Evolutionary conservation across 1,139 yeast species (phyloP).

Genomic region (Yamadazyma dushanensis): DNA sequence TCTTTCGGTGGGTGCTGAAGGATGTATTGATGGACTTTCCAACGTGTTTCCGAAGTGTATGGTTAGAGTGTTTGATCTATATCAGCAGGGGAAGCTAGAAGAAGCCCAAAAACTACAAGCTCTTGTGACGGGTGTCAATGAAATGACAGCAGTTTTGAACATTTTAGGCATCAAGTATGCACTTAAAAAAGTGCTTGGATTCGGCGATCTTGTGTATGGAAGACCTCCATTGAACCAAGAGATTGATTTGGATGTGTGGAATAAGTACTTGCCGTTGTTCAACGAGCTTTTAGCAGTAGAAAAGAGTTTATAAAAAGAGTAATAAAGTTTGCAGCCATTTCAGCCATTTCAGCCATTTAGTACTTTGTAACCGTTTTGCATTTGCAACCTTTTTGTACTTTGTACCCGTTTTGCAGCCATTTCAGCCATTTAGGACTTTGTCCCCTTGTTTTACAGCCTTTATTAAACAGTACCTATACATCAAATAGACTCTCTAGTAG

Average conservation of each 20-base stretch:
- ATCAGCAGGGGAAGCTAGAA: conserved; percentile 27
- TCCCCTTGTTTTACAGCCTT: too few relatives aligned
- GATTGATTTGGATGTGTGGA: conserved; percentile 15
- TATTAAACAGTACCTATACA: conserved; percentile 1
- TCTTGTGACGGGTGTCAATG: conserved; percentile 39
- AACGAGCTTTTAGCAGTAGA: conserved; percentile 14
- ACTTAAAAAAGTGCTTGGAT: conserved; percentile 29
- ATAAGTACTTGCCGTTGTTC: conserved; percentile 13
- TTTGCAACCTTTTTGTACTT: background rate
- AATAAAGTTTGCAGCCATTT: background rate
- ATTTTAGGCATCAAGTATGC: conserved; percentile 42
- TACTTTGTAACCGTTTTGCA: too few relatives aligned
- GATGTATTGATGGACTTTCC: conserved; percentile 49
- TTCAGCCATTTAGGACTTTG: too few relatives aligned
- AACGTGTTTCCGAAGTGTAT: conserved; percentile 41
- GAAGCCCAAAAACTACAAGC: conserved; percentile 43
- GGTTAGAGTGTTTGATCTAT: conserved; percentile 32
- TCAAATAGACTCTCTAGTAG: background rate
- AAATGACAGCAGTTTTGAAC: conserved; percentile 41
- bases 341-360: too few relatives aligned
- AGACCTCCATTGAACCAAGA: conserved; percentile 18
- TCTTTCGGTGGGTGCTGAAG: conserved; percentile 39
- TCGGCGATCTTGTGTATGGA: conserved; percentile 20
- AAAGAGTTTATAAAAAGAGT: conserved; percentile 9
- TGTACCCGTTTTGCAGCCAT: too few relatives aligned